Conservation (phyloP, 352 stramenopile genomes). For the Thalassiosira sp. region DNA sequence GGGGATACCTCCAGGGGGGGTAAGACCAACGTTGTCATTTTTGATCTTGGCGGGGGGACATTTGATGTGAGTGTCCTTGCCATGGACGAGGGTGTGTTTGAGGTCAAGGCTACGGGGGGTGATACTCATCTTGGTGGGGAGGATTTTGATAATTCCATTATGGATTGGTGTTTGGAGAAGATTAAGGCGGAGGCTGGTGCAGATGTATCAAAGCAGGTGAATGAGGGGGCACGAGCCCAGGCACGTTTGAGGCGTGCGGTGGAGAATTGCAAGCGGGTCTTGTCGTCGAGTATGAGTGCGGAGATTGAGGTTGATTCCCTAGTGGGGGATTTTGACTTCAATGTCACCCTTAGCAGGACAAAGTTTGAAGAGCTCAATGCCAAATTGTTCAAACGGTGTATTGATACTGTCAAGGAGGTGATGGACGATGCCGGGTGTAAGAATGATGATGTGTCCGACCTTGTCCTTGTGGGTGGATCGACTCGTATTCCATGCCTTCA, state of each 20-base stretch:
- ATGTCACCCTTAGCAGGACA: constrained; percentile 91
- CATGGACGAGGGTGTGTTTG: constrained; percentile 98
- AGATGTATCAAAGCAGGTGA: constrained; percentile 91
- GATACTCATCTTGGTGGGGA: constrained; percentile 99
- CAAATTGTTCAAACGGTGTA: constrained; percentile 87
- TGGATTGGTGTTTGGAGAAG: constrained; percentile 98
- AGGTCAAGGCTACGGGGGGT: constrained; percentile 98
- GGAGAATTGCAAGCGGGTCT: constrained; percentile 97
- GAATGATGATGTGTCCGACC: constrained; percentile 97
- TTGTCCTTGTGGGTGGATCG: constrained; percentile 99
- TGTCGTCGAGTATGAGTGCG: constrained; percentile 94
- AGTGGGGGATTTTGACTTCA: constrained; percentile 95
- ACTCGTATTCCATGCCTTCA: constrained; percentile 99
- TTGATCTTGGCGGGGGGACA: constrained; percentile 91
- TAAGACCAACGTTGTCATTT: constrained; percentile 91
- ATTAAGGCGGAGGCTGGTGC: constrained; percentile 91
- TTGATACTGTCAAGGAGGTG: constrained; percentile 97
- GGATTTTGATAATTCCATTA: constrained; percentile 99
- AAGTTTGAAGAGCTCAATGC: constrained; percentile 98
- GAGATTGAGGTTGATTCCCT: constrained; percentile 97
- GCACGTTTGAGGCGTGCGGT: constrained; percentile 96
- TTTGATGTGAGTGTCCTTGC: constrained; percentile 98
- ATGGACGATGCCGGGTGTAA: constrained; percentile 94
- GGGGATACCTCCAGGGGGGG: too few species aligned
- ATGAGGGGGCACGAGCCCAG: constrained; percentile 86